These are phyloP conservation scores for Tetrahymena malaccensis DNA, from an alignment of 73 alveolate species.

Conservation along the genomic window DNA sequence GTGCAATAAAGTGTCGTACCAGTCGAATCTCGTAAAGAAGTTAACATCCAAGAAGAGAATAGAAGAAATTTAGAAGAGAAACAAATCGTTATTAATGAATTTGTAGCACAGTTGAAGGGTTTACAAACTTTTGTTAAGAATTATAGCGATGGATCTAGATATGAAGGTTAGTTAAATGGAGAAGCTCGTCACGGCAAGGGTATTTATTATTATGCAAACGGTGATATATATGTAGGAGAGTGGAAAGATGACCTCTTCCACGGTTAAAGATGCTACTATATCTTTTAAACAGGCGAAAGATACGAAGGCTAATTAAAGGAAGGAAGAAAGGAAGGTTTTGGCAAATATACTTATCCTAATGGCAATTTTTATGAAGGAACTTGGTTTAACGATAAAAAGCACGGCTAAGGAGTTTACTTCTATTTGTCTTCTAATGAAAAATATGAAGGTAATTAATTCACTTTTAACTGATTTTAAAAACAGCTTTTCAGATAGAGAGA, in stretches of 20 bases:
- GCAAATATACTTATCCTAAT: constrained; percentile 19
- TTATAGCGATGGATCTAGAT: constrained; percentile 34
- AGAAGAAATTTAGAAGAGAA: constrained; percentile 16
- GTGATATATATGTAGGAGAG: constrained; percentile 44
- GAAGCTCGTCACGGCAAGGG: constrained; percentile 35
- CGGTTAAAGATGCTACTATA: constrained; percentile 35
- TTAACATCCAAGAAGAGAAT: background rate
- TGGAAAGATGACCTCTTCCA: constrained; percentile 37
- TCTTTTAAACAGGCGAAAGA: constrained; percentile 39
- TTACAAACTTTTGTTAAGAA: background rate
- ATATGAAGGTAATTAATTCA: constrained; percentile 14
- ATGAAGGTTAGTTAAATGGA: constrained; percentile 20
- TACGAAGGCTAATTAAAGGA: constrained; percentile 28
- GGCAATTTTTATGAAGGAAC: constrained; percentile 33
- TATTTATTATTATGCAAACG: constrained; percentile 25
- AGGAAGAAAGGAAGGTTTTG: constrained; percentile 35
- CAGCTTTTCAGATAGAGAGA: too few relatives aligned
- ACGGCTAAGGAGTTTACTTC: constrained; percentile 24
- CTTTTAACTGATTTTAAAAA: too few relatives aligned
- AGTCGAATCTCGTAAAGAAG: background rate
- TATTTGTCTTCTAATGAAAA: constrained; percentile 29
- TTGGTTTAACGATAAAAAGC: constrained; percentile 36
- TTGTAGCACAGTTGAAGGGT: background rate
- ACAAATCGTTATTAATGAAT: constrained; percentile 1
- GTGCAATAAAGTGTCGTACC: background rate